phyloP scores from a whole-genome alignment of 768 basidiomycete genomes.

The Suillus brevipes region DNA sequence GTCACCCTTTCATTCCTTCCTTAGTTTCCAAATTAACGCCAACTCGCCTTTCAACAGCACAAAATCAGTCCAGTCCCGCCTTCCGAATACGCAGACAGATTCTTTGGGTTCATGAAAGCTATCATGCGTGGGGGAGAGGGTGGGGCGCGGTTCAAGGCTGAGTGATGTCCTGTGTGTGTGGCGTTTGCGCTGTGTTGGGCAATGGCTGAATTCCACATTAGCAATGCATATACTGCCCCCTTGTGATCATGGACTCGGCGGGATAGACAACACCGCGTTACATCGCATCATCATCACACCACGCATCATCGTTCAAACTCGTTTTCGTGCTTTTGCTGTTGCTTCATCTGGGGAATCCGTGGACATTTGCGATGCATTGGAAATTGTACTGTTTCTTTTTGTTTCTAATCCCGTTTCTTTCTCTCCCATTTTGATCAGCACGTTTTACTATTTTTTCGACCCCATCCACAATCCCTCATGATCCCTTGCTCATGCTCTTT shows the following conservation, averaged over 20 bases:
- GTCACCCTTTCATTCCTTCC: not conserved
- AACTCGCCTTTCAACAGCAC: conserved; percentile 51
- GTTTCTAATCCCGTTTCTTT: not conserved
- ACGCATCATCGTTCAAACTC: not conserved
- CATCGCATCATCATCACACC: not conserved
- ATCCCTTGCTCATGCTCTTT: not conserved
- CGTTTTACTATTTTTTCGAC: not conserved
- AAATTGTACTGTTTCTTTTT: not conserved
- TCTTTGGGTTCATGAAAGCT: conserved; percentile 84
- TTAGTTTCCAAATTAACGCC: not conserved
- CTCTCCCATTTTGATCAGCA: not conserved
- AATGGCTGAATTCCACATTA: not conserved
- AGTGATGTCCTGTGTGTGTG: conserved; percentile 23
- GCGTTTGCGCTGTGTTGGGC: not conserved
- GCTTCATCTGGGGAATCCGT: not conserved
- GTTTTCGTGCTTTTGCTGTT: not conserved
- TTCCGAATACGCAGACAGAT: conserved; percentile 82
- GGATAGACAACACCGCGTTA: not conserved
- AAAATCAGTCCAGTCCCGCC: conserved; percentile 95
- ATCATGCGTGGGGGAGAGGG: conserved; percentile 83
- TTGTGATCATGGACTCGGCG: not conserved
- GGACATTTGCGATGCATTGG: conserved; percentile 5
- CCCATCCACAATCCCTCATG: not conserved
- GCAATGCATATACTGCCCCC: not conserved
- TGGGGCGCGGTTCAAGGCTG: conserved; percentile 49